A percentile compares a stretch with the other conserved stretches of the same genome.
phyloP scores from a whole-genome alignment of 345 rosid species.

The Murraya paniculata region DNA sequence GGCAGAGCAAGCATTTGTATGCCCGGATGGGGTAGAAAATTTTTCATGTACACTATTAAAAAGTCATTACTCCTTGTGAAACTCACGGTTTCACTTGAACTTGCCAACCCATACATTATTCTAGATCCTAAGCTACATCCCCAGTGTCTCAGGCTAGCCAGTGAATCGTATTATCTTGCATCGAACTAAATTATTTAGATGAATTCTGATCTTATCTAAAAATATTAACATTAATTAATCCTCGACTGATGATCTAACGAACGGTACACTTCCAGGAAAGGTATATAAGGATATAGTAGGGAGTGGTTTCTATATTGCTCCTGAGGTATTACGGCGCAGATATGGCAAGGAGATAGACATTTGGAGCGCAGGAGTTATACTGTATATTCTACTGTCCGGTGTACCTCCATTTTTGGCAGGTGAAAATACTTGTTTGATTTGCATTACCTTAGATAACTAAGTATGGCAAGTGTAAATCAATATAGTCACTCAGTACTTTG shows the following conservation, averaged over 20 bases:
- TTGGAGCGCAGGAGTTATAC: constrained; percentile 88
- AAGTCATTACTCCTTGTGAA: no score
- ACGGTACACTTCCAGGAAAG: constrained; percentile 40
- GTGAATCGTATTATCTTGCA: no score
- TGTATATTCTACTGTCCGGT: constrained; percentile 83
- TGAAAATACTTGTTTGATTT: neutral
- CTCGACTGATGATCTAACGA: neutral
- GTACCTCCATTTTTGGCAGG: constrained; percentile 99
- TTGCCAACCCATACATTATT: no score
- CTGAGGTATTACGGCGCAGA: constrained; percentile 65
- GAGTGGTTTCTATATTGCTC: constrained; percentile 89
- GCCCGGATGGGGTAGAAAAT: no score
- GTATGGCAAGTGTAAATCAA: neutral
- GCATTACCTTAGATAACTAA: neutral
- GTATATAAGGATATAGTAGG: constrained; percentile 73
- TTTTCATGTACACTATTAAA: no score
- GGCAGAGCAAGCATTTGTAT: no score
- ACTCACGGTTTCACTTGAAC: no score
- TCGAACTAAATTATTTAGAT: no score
- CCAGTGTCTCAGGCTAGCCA: no score
- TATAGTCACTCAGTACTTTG: neutral
- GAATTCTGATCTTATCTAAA: neutral
- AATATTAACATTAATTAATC: neutral
- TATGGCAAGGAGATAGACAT: constrained; percentile 81
- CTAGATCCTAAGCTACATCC: no score